phyloP scores from a whole-genome alignment of 345 rosid genomes.

The Microcos paniculata region DNA sequence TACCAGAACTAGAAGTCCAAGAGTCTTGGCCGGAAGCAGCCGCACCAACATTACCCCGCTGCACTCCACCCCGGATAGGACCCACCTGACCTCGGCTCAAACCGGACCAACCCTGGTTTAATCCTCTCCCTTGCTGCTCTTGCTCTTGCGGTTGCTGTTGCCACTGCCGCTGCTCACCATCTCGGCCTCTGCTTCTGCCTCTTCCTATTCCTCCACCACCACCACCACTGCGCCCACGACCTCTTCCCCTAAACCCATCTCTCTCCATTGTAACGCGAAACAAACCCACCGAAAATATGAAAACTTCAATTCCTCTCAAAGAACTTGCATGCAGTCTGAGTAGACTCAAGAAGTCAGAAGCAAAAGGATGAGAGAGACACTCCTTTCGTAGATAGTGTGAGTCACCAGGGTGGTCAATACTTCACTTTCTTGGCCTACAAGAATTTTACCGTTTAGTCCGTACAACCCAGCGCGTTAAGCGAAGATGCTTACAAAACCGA shows the following conservation, averaged over 20 bases:
- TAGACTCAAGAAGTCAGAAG: too few species aligned
- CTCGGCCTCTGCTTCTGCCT: conserved; percentile 1
- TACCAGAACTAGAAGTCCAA: background rate
- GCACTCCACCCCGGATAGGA: too few species aligned
- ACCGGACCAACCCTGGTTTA: background rate
- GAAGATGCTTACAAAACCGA: too few species aligned
- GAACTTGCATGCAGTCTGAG: background rate
- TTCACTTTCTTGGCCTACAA: too few species aligned
- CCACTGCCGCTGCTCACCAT: background rate
- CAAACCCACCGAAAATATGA: background rate
- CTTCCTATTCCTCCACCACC: conserved; percentile 15
- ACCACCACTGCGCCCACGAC: background rate
- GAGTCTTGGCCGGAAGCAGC: background rate
- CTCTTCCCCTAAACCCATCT: conserved; percentile 32
- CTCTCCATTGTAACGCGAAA: conserved; percentile 41
- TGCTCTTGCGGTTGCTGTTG: background rate
- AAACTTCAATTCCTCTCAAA: background rate
- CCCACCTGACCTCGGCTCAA: background rate
- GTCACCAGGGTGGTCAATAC: too few species aligned
- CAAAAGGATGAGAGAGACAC: too few species aligned
- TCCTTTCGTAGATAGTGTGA: too few species aligned
- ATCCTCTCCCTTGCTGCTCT: conserved; percentile 4
- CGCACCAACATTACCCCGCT: background rate
- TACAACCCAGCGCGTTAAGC: too few species aligned
- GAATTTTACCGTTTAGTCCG: too few species aligned